Evolutionary conservation across 805 yeast species (phyloP).

Genomic region (Hanseniaspora clermontiae): DNA sequence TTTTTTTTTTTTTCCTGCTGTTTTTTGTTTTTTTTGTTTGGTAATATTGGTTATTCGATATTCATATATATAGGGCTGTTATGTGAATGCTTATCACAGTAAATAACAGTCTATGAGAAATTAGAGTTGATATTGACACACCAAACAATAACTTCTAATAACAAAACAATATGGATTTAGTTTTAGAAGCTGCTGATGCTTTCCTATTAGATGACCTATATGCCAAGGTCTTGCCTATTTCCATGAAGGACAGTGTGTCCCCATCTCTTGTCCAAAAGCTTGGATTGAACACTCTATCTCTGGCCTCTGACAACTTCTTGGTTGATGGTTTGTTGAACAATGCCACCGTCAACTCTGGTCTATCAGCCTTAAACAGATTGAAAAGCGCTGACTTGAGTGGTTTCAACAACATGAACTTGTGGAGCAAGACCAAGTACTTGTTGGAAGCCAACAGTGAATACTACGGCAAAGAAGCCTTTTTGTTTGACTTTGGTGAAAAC

Average conservation of each 20-base stretch:
- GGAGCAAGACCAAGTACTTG: conserved; percentile 13
- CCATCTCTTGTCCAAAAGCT: conserved; percentile 19
- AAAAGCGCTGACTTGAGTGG: conserved; percentile 8
- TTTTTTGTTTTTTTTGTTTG: no score
- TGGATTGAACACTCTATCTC: conserved; percentile 20
- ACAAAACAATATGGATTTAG: conserved; percentile 61
- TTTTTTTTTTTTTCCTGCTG: no score
- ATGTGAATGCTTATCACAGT: no score
- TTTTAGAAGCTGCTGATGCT: conserved; percentile 67
- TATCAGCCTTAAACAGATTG: conserved; percentile 4
- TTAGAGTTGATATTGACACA: no score
- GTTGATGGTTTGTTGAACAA: conserved; percentile 13
- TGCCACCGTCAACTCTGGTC: conserved; percentile 2
- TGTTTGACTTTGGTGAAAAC: conserved; percentile 43
- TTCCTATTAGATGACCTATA: conserved; percentile 62
- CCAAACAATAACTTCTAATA: not conserved
- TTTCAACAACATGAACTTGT: conserved; percentile 14
- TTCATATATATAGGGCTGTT: no score
- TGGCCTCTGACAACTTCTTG: conserved; percentile 20
- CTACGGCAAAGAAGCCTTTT: conserved; percentile 50
- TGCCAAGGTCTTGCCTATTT: conserved; percentile 53
- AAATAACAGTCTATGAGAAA: no score
- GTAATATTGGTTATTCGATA: not conserved
- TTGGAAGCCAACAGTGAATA: conserved; percentile 29
- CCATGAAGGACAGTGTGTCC: conserved; percentile 32